Percentiles rank a stretch among this genome's conserved stretches.
These are phyloP conservation scores for Candida sp. DNA, from an alignment of 1,139 yeast species.

Conservation along the genomic window DNA sequence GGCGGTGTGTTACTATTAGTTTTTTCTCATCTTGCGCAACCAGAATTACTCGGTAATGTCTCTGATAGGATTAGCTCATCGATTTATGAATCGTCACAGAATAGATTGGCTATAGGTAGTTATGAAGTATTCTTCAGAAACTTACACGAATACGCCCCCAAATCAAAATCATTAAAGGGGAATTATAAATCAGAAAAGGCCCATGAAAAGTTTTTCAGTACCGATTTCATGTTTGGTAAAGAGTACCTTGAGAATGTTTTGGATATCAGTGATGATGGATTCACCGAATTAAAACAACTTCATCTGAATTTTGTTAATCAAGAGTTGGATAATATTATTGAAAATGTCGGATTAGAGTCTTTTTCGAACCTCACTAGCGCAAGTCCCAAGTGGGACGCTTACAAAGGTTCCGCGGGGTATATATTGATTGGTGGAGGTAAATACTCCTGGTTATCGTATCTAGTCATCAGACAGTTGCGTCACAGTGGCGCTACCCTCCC, in stretches of 20 bases:
- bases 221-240: slow-evolving; percentile 31
- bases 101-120: not conserved
- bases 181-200: slow-evolving; percentile 32
- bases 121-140: slow-evolving; percentile 25
- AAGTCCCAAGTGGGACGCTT: slow-evolving; percentile 35
- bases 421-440: slow-evolving; percentile 45
- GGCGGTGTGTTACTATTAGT: not conserved
- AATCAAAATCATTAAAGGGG: slow-evolving; percentile 30
- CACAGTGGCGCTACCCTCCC: slow-evolving; percentile 38
- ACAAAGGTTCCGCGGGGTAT: slow-evolving; percentile 35
- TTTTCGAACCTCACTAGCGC: slow-evolving; percentile 34
- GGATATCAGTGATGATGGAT: slow-evolving; percentile 31
- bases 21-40: not conserved
- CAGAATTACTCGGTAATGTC: not conserved
- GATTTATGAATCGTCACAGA: not conserved
- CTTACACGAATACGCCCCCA: slow-evolving; percentile 23
- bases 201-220: slow-evolving; percentile 22
- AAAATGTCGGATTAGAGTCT: slow-evolving; percentile 28
- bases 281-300: slow-evolving; percentile 26
- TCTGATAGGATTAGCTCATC: not conserved
- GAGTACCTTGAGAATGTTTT: slow-evolving; percentile 37
- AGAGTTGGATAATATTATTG: slow-evolving; percentile 28
- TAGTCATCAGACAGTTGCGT: slow-evolving; percentile 41
- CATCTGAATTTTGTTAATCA: slow-evolving; percentile 28
- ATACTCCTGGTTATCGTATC: slow-evolving; percentile 42